Percentiles rank a stretch among this genome's conserved stretches.
phyloP scores from a whole-genome alignment of 2,329 filamentous ascomycete species.

The Paecilomyces dactylethromorphus region DNA sequence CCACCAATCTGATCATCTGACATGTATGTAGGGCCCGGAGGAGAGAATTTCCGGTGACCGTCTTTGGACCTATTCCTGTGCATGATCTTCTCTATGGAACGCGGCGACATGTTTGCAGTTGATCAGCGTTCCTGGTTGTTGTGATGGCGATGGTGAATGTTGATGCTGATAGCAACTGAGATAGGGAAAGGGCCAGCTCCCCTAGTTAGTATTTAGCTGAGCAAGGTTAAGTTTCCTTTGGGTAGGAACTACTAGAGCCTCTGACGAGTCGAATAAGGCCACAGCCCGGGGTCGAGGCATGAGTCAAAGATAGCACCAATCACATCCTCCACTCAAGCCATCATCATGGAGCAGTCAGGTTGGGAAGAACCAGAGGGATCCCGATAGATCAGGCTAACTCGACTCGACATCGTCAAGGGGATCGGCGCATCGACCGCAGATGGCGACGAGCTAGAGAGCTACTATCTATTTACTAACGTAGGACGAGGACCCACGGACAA shows the following conservation, averaged over 20 bases:
- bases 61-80: slow-evolving; percentile 31
- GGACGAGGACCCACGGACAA: not conserved
- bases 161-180: not conserved
- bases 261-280: not conserved
- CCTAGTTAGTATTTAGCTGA: not conserved
- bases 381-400: not conserved
- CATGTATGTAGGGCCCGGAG: slow-evolving; percentile 42
- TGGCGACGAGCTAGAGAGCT: not conserved
- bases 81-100: slow-evolving; percentile 24
- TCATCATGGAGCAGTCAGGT: not conserved
- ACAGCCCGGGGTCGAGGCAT: not conserved
- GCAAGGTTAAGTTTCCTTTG: not conserved
- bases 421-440: not conserved
- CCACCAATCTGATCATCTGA: slow-evolving; percentile 41
- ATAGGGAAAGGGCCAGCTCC: not conserved
- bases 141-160: not conserved
- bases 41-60: slow-evolving; percentile 38
- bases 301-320: not conserved
- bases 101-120: not conserved
- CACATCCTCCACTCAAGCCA: not conserved
- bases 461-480: not conserved
- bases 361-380: not conserved
- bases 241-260: too few species aligned
- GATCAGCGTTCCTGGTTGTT: not conserved
- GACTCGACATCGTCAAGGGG: not conserved